Conservation (phyloP, 768 basidiomycete species). For the Clitopilus passeckerianus region DNA sequence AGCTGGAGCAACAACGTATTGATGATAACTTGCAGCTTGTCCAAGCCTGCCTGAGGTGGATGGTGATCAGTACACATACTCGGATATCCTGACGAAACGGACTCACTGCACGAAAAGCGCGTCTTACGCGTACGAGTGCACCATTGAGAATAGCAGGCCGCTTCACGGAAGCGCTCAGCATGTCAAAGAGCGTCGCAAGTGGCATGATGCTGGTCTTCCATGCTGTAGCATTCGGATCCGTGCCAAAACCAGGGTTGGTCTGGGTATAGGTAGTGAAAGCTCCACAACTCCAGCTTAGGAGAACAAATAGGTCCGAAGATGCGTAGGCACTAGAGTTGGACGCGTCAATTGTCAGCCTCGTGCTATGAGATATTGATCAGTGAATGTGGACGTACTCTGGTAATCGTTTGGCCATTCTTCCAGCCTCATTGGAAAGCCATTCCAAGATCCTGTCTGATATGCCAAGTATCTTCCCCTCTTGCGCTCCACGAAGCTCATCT, state of each 20-base stretch:
- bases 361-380: conserved; percentile 1
- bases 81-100: background rate
- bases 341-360: conserved; percentile 1
- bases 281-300: conserved; percentile 68
- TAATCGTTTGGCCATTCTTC: conserved; percentile 44
- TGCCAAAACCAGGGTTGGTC: conserved; percentile 34
- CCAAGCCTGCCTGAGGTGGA: conserved; percentile 23
- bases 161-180: conserved; percentile 45
- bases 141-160: conserved; percentile 61
- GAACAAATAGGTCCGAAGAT: conserved; percentile 57
- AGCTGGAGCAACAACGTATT: conserved; percentile 44
- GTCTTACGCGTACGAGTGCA: conserved; percentile 53
- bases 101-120: conserved; percentile 65
- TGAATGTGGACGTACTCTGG: background rate
- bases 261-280: conserved; percentile 51
- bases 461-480: conserved; percentile 38
- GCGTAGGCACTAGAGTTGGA: conserved; percentile 42
- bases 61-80: background rate
- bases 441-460: conserved; percentile 68
- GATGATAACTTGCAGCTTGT: conserved; percentile 45
- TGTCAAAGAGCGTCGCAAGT: conserved; percentile 43
- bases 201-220: conserved; percentile 55
- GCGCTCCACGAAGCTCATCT: conserved; percentile 49
- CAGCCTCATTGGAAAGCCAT: conserved; percentile 71
- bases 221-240: conserved; percentile 43